These are phyloP conservation scores for Macrophomina pseudophaseolina DNA, from an alignment of 2,329 filamentous ascomycete species.

Conservation along the genomic window DNA sequence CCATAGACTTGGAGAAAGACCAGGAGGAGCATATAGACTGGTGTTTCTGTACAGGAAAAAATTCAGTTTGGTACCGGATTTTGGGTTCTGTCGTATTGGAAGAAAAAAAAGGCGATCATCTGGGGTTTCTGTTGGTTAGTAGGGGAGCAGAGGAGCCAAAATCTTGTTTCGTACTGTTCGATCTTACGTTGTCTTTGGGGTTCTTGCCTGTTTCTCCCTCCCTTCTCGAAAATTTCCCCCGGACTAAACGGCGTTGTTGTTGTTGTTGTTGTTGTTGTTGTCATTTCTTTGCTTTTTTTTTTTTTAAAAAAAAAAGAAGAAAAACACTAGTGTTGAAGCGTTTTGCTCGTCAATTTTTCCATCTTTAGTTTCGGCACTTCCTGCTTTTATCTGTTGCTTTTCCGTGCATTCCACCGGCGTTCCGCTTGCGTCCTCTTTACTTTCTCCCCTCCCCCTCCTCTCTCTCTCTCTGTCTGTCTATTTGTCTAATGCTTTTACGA, in stretches of 20 bases:
- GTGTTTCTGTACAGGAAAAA: neutral
- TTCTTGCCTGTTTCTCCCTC: neutral
- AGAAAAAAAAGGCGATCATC: neutral
- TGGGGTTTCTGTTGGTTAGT: neutral
- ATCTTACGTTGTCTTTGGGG: neutral
- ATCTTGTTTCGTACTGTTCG: neutral
- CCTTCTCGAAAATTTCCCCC: neutral
- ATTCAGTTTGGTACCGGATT: neutral
- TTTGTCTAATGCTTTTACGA: conserved; percentile 2
- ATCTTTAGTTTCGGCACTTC: neutral
- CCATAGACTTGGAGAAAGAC: neutral
- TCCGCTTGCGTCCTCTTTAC: neutral
- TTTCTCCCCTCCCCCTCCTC: neutral
- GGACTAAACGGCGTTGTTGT: too few relatives aligned
- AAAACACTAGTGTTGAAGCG: conserved; percentile 4
- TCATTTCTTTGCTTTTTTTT: neutral
- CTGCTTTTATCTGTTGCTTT: neutral
- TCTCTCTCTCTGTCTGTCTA: neutral
- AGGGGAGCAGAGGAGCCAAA: neutral
- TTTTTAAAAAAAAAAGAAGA: too few relatives aligned
- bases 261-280: neutral
- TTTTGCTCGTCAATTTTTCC: neutral
- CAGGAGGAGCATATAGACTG: conserved; percentile 13
- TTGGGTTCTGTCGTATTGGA: neutral
- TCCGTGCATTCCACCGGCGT: neutral